Percentiles rank a stretch among this genome's conserved stretches.
These are phyloP conservation scores for Ascochyta clinopodiicola DNA, from an alignment of 2,329 filamentous ascomycete species.

Conservation along the genomic window DNA sequence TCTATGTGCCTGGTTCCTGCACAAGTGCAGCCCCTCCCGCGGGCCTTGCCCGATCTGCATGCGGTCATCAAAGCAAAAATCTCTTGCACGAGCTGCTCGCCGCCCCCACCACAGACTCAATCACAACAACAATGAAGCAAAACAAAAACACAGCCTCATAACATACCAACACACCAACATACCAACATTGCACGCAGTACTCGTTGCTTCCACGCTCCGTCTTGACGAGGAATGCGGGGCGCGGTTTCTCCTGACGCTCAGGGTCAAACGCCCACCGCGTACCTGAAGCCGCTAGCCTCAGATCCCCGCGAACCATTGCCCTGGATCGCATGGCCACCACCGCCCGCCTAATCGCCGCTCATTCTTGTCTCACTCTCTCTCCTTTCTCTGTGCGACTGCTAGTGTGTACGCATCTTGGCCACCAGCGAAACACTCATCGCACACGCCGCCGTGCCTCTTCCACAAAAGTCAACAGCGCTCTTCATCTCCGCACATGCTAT, in stretches of 20 bases:
- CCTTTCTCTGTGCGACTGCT: conserved; percentile 18
- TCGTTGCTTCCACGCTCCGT: background rate
- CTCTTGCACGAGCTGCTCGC: background rate
- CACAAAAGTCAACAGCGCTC: background rate
- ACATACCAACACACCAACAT: background rate
- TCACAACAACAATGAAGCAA: background rate
- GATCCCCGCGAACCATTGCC: conserved; percentile 23
- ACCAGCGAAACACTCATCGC: background rate
- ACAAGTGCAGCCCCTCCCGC: conserved; percentile 10
- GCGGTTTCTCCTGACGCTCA: conserved; percentile 15
- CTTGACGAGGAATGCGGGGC: conserved; percentile 20
- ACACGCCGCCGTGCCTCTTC: background rate
- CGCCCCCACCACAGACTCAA: background rate
- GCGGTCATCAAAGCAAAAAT: background rate
- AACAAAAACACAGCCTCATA: background rate
- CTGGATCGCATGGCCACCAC: conserved; percentile 18
- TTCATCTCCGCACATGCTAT: background rate
- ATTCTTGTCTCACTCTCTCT: conserved; percentile 19
- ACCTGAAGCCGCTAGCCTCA: conserved; percentile 30
- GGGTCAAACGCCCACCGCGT: conserved; percentile 25
- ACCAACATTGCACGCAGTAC: background rate
- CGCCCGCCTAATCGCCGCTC: conserved; percentile 31
- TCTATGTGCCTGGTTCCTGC: too few relatives aligned
- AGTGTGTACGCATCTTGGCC: background rate
- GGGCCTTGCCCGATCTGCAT: conserved; percentile 7